These are phyloP conservation scores for Lachnellula arida DNA, from an alignment of 2,329 filamentous ascomycete species.

Conservation along the genomic window DNA sequence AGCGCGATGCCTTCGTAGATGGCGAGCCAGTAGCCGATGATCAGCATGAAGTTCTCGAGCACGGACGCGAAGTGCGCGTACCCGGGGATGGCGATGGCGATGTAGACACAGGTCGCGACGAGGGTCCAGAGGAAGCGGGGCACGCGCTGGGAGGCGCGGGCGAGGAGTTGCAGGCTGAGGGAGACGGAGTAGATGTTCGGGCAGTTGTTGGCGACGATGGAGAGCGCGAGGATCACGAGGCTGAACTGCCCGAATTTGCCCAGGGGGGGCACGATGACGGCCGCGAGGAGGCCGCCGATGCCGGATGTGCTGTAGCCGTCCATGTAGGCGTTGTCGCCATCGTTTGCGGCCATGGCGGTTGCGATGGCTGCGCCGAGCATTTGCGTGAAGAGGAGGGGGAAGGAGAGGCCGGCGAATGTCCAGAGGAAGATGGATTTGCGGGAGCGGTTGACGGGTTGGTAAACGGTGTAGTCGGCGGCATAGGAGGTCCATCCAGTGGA, in stretches of 20 bases:
- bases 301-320: conserved; percentile 51
- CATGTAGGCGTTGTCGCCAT: conserved; percentile 49
- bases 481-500: conserved; percentile 70
- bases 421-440: conserved; percentile 61
- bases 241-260: conserved; percentile 71
- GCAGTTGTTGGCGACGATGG: conserved; percentile 66
- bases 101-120: conserved; percentile 57
- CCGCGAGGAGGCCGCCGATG: conserved; percentile 62
- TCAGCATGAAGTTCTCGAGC: conserved; percentile 66
- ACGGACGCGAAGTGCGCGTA: conserved; percentile 60
- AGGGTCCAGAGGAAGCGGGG: conserved; percentile 66
- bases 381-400: conserved; percentile 69
- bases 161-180: conserved; percentile 62
- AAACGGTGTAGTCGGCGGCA: conserved; percentile 76
- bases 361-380: conserved; percentile 67
- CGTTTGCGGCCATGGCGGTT: conserved; percentile 55
- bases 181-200: conserved; percentile 69
- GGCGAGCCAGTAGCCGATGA: conserved; percentile 69
- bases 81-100: conserved; percentile 66
- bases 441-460: conserved; percentile 61
- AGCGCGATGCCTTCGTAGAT: conserved; percentile 66
- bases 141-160: conserved; percentile 51
- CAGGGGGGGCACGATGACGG: conserved; percentile 57
- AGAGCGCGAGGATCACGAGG: conserved; percentile 59
- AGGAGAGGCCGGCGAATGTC: conserved; percentile 64